Percentiles rank a stretch among this genome's conserved stretches.
phyloP scores from a whole-genome alignment of 2,329 filamentous ascomycete species.

The Biscogniauxia mediterranea region DNA sequence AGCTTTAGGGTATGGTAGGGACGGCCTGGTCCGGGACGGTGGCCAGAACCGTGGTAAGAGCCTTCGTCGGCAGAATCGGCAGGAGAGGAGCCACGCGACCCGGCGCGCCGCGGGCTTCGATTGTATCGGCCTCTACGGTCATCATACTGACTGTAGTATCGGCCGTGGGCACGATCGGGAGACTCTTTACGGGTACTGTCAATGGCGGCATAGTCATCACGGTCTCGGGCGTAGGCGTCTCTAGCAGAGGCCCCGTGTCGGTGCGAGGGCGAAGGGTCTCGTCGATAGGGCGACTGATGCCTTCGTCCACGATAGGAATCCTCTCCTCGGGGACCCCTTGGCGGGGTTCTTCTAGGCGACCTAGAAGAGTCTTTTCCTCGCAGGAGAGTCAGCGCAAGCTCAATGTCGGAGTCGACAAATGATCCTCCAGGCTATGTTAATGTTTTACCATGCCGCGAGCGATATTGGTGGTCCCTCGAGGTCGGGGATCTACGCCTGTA shows the following conservation, averaged over 20 bases:
- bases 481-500: constrained; percentile 30
- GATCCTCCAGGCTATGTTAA: constrained; percentile 32
- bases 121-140: constrained; percentile 19
- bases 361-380: constrained; percentile 35
- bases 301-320: constrained; percentile 25
- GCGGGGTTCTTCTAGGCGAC: constrained; percentile 30
- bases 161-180: constrained; percentile 19
- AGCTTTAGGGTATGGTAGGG: constrained; percentile 35
- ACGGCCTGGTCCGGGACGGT: constrained; percentile 29
- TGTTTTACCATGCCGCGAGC: constrained; percentile 36
- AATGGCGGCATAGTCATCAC: constrained; percentile 14
- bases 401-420: constrained; percentile 24
- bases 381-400: constrained; percentile 35
- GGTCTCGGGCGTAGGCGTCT: constrained; percentile 19
- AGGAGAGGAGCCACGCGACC: constrained; percentile 27
- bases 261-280: constrained; percentile 16
- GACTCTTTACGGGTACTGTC: constrained; percentile 22
- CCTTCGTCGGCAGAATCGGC: constrained; percentile 27
- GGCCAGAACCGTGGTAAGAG: constrained; percentile 24
- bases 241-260: constrained; percentile 11
- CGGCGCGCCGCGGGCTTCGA: constrained; percentile 24
- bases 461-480: constrained; percentile 32
- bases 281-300: constrained; percentile 22
- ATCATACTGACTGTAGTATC: constrained; percentile 22
- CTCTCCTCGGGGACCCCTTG: constrained; percentile 29